A percentile compares a stretch with the other conserved stretches of the same genome.
phyloP scores from a whole-genome alignment of 1,284 basidiomycete species.

The Rhizopogon hawkerae region DNA sequence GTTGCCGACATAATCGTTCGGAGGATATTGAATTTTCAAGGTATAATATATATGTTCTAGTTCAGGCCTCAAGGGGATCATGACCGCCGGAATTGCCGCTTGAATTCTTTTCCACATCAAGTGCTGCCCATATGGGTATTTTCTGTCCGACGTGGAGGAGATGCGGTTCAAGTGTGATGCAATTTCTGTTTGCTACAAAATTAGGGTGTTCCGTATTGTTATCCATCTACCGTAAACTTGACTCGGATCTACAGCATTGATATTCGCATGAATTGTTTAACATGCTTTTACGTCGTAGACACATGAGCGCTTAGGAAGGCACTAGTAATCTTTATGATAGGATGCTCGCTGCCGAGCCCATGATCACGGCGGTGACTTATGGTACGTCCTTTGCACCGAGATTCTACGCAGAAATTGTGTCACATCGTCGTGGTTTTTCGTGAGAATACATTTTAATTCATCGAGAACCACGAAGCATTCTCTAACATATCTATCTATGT shows the following conservation, averaged over 20 bases:
- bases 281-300: not conserved
- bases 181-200: not conserved
- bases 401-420: not conserved
- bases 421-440: not conserved
- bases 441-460: not conserved
- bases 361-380: too few species aligned
- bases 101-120: slow-evolving; percentile 1
- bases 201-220: not conserved
- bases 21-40: slow-evolving; percentile 1
- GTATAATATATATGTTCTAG: not conserved
- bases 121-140: not conserved
- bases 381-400: too few species aligned
- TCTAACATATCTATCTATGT: slow-evolving; percentile 6
- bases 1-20: slow-evolving; percentile 7
- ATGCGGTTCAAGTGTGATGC: not conserved
- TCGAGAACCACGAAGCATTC: not conserved
- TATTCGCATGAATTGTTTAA: too few species aligned
- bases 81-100: not conserved
- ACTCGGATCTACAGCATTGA: not conserved
- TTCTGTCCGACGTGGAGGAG: too few species aligned
- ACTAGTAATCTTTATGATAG: not conserved
- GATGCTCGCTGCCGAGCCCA: not conserved
- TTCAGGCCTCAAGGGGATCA: slow-evolving; percentile 4
- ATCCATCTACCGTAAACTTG: not conserved
- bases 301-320: not conserved